phyloP scores from a whole-genome alignment of 441 rosid species.

The Rhodomyrtus psidioides region DNA sequence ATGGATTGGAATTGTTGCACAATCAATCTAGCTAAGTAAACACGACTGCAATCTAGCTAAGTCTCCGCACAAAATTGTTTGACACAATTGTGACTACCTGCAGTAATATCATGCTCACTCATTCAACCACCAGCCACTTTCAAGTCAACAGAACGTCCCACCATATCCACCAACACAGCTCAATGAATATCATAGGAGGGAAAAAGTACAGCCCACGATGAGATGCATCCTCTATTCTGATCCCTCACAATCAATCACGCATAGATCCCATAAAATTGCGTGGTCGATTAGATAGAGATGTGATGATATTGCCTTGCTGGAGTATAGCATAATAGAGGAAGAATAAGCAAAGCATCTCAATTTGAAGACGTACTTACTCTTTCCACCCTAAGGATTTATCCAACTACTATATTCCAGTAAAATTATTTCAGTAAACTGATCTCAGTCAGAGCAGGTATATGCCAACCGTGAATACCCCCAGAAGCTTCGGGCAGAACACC shows the following conservation, averaged over 20 bases:
- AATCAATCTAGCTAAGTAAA: neutral
- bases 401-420: no score
- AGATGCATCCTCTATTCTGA: neutral
- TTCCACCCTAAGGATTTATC: no score
- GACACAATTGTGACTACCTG: neutral
- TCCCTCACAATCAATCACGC: neutral
- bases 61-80: neutral
- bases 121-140: neutral
- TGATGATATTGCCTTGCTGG: neutral
- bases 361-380: no score
- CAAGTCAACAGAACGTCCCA: neutral
- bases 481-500: no score
- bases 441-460: no score
- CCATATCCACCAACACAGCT: neutral
- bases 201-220: neutral
- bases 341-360: neutral
- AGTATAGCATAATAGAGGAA: neutral
- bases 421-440: no score
- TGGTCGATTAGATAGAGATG: neutral
- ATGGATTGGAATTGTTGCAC: neutral
- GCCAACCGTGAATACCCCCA: no score
- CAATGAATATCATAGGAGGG: neutral
- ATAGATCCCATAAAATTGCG: neutral
- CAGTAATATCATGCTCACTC: neutral
- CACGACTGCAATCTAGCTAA: neutral